phyloP scores from a whole-genome alignment of 352 stramenopile genomes.

The Globisporangium cederbergense region DNA sequence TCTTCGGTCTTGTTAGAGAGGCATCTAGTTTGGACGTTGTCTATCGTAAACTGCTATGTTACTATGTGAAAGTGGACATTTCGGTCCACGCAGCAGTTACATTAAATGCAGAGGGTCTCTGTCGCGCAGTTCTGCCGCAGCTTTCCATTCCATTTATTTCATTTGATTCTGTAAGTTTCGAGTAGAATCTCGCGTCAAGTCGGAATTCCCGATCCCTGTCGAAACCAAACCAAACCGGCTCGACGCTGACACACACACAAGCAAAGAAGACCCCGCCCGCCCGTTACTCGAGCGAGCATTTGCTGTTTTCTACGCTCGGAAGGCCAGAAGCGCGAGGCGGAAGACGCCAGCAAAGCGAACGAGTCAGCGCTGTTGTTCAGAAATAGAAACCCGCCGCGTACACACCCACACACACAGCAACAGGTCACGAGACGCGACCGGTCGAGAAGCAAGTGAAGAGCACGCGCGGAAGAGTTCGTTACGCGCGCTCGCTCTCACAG shows the following conservation, averaged over 20 bases:
- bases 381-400: not conserved
- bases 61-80: not conserved
- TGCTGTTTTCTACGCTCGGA: not conserved
- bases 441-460: too few species aligned
- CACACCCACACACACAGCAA: not conserved
- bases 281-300: not conserved
- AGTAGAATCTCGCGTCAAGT: not conserved
- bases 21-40: not conserved
- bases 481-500: not conserved
- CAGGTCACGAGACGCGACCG: not conserved
- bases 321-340: not conserved
- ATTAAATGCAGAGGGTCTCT: not conserved
- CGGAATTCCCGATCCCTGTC: too few species aligned
- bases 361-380: not conserved
- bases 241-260: not conserved
- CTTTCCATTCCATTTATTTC: not conserved
- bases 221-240: not conserved
- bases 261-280: not conserved
- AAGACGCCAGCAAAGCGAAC: not conserved
- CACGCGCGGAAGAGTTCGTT: not conserved
- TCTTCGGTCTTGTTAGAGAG: not conserved
- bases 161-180: not conserved
- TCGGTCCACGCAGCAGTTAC: not conserved
- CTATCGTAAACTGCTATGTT: not conserved
- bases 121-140: too few species aligned